Percentiles rank a stretch among this genome's conserved stretches.
These are phyloP conservation scores for Botryobasidium botryosum DNA, from an alignment of 768 basidiomycete genomes.

Conservation along the genomic window DNA sequence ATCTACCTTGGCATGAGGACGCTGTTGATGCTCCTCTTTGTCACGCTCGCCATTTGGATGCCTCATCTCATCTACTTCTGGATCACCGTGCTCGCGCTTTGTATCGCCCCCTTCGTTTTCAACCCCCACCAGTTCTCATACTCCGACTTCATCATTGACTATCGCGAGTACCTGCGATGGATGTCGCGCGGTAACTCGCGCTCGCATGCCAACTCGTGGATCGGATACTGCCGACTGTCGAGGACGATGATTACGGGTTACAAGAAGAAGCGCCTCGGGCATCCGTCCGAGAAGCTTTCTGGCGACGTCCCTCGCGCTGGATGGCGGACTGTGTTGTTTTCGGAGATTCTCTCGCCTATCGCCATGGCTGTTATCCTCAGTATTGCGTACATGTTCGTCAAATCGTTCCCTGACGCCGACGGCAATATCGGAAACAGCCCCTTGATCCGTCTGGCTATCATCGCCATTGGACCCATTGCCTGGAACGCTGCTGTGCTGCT, in stretches of 20 bases:
- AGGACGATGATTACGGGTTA: constrained; percentile 99
- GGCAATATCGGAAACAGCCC: constrained; percentile 61
- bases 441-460: constrained; percentile 81
- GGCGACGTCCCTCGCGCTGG: constrained; percentile 86
- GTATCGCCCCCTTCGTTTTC: constrained; percentile 93
- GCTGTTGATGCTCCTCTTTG: constrained; percentile 80
- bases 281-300: constrained; percentile 93
- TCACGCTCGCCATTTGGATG: constrained; percentile 83
- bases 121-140: constrained; percentile 99
- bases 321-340: constrained; percentile 79
- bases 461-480: constrained; percentile 86
- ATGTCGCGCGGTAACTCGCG: constrained; percentile 98
- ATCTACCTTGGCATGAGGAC: constrained; percentile 96
- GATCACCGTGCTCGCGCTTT: constrained; percentile 83
- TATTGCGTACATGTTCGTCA: constrained; percentile 78
- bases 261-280: constrained; percentile 94
- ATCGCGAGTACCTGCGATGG: constrained; percentile 94
- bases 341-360: constrained; percentile 74
- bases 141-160: constrained; percentile 94
- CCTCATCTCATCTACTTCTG: constrained; percentile 95
- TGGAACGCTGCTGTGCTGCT: constrained; percentile 85
- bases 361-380: constrained; percentile 74
- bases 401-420: constrained; percentile 57
- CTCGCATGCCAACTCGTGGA: constrained; percentile 96
- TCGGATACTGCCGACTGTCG: constrained; percentile 96